Conservation (phyloP, 768 basidiomycete species). For the Suillus discolor region DNA sequence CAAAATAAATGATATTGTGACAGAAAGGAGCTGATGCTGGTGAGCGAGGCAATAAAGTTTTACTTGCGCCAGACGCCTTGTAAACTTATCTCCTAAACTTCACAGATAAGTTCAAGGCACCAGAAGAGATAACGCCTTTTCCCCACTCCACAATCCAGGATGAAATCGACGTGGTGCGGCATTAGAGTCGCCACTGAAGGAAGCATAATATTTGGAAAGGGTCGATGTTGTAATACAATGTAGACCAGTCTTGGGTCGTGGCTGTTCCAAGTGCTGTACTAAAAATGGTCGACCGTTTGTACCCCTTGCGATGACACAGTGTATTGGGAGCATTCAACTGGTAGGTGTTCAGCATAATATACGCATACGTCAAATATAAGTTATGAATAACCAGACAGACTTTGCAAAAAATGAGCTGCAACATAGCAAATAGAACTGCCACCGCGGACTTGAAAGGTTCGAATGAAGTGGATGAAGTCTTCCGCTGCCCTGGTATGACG, state of each 20-base stretch:
- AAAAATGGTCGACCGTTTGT: not conserved
- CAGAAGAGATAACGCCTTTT: conserved; percentile 36
- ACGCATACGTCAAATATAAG: not conserved
- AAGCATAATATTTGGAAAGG: not conserved
- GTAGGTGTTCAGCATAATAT: not conserved
- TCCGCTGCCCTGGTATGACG: not conserved
- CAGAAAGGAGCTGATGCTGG: conserved; percentile 51
- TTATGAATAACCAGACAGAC: not conserved
- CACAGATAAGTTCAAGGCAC: conserved; percentile 51
- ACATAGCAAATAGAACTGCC: not conserved
- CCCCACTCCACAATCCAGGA: not conserved
- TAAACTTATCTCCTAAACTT: conserved; percentile 49
- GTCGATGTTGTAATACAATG: not conserved
- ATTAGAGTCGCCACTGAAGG: not conserved
- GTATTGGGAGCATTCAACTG: not conserved
- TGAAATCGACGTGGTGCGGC: not conserved
- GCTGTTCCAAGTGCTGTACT: not conserved
- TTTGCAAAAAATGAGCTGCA: not conserved
- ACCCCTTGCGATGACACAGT: not conserved
- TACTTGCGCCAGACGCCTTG: conserved; percentile 49
- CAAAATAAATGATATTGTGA: conserved; percentile 53
- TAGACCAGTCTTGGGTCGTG: not conserved
- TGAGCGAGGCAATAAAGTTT: conserved; percentile 15
- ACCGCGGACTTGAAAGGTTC: not conserved
- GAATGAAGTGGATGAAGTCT: not conserved